phyloP scores from a whole-genome alignment of 257 asterid genomes.

The Thymus mandschuricus region DNA sequence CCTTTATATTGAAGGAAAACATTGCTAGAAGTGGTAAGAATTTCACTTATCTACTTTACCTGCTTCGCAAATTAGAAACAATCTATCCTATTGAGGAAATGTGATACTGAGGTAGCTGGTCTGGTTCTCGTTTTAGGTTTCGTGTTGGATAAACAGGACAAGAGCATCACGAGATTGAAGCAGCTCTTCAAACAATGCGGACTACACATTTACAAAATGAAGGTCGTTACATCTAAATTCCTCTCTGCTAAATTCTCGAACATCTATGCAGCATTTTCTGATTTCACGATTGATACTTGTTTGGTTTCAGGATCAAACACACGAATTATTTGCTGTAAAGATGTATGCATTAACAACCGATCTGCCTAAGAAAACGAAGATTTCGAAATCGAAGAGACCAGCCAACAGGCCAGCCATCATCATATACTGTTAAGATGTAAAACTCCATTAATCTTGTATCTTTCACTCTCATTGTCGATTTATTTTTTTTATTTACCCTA shows the following conservation, averaged over 20 bases:
- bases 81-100: background rate
- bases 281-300: background rate
- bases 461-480: no score
- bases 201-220: conserved; percentile 67
- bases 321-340: conserved; percentile 82
- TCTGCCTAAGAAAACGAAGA: conserved; percentile 54
- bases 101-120: background rate
- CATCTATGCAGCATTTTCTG: background rate
- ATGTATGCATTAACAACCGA: conserved; percentile 84
- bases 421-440: conserved; percentile 25
- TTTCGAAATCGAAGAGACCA: conserved; percentile 49
- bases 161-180: conserved; percentile 89
- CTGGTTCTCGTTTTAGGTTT: conserved; percentile 55
- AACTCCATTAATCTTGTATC: no score
- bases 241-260: background rate
- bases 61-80: background rate
- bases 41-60: conserved; percentile 14
- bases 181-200: conserved; percentile 83
- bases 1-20: conserved; percentile 87
- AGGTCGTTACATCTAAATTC: conserved; percentile 45
- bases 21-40: conserved; percentile 76
- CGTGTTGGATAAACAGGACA: conserved; percentile 90
- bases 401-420: conserved; percentile 73
- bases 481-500: no score
- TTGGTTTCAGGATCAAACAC: conserved; percentile 64